Percentiles rank a stretch among this genome's conserved stretches.
phyloP scores from a whole-genome alignment of 177 flowering plant genomes.

The Vitis hybrid region DNA sequence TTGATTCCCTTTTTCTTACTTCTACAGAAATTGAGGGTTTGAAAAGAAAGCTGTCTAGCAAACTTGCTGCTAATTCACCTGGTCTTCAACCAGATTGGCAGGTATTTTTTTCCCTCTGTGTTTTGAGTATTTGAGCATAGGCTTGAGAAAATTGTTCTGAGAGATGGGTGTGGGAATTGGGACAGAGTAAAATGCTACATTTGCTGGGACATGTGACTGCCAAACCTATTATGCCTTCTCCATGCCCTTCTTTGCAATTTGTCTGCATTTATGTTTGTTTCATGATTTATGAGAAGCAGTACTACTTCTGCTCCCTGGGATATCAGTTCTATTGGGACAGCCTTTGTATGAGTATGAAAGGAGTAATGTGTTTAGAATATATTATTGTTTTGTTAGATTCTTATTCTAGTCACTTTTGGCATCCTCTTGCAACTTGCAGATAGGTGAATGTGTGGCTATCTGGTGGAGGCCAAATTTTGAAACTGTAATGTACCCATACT shows the following conservation, averaged over 20 bases:
- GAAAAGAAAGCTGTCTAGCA: constrained; percentile 91
- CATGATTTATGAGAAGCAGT: too few species aligned
- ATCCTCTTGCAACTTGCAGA: constrained; percentile 40
- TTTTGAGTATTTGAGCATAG: neutral
- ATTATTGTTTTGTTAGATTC: neutral
- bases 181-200: too few species aligned
- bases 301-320: too few species aligned
- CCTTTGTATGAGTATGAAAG: too few species aligned
- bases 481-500: constrained; percentile 90
- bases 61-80: constrained; percentile 86
- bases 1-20: neutral
- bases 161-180: neutral
- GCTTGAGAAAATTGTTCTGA: neutral
- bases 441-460: constrained; percentile 92
- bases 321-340: too few species aligned
- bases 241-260: too few species aligned
- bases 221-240: too few species aligned
- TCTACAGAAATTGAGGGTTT: constrained; percentile 85
- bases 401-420: neutral
- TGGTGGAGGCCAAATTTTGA: constrained; percentile 99
- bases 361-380: neutral
- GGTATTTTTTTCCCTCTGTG: constrained; percentile 30
- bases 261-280: too few species aligned
- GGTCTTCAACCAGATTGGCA: constrained; percentile 81
- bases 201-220: too few species aligned